Percentiles rank a stretch among this genome's conserved stretches.
phyloP scores from a whole-genome alignment of 306 rosid species.

The Lathyrus tuberosus region DNA sequence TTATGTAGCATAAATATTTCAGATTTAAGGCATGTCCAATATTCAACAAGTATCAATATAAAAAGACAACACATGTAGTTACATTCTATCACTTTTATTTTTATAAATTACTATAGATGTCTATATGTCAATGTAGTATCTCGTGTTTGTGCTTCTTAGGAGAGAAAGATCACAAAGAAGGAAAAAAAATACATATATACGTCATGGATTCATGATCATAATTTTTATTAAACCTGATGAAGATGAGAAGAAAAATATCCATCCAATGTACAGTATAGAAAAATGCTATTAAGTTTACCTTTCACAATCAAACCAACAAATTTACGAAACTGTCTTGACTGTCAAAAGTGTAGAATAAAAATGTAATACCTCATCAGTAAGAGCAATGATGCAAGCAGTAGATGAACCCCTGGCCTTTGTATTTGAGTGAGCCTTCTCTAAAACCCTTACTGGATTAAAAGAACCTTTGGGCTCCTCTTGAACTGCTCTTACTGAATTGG shows the following conservation, averaged over 20 bases:
- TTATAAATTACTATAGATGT: background rate
- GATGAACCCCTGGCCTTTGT: conserved; percentile 82
- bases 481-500: conserved; percentile 64
- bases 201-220: background rate
- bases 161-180: background rate
- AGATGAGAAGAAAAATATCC: conserved; percentile 5
- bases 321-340: conserved; percentile 1
- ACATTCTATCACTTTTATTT: background rate
- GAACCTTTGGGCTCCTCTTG: conserved; percentile 68
- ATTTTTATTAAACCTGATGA: conserved; percentile 29
- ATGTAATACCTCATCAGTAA: conserved; percentile 60
- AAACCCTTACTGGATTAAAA: conserved; percentile 70
- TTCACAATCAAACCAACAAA: background rate
- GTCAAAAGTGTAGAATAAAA: conserved; percentile 17
- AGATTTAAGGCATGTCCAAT: background rate
- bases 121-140: background rate
- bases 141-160: background rate
- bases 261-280: conserved; percentile 15
- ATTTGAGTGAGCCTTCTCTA: conserved; percentile 79
- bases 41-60: background rate
- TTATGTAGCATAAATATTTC: background rate
- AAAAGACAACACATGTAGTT: background rate
- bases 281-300: conserved; percentile 14
- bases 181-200: background rate
- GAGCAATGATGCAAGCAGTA: conserved; percentile 86